Evolutionary conservation across 2,329 filamentous ascomycete species (phyloP).

Genomic region (Xylaria sp.): DNA sequence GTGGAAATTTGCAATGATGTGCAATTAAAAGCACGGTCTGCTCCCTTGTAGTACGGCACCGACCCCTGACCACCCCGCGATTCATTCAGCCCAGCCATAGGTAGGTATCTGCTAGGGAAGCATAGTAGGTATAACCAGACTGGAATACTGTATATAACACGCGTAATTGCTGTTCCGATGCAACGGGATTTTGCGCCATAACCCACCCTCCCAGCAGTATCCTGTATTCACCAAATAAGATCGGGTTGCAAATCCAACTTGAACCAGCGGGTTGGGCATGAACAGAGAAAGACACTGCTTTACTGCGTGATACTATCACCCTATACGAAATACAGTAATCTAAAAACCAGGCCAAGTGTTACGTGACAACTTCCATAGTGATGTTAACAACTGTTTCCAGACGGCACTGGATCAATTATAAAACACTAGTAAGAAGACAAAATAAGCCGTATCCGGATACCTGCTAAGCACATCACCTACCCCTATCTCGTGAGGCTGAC

Average conservation of each 20-base stretch:
- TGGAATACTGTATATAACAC: neutral
- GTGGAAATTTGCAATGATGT: conserved; percentile 28
- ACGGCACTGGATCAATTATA: no score
- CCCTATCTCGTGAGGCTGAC: neutral
- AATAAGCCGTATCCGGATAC: no score
- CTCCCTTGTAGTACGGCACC: neutral
- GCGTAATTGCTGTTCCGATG: neutral
- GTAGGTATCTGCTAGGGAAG: neutral
- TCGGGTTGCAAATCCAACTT: neutral
- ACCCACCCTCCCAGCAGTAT: neutral
- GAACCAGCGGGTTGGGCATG: neutral
- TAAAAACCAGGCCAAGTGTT: neutral
- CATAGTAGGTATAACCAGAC: no score
- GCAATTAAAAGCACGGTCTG: conserved; percentile 30
- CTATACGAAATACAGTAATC: neutral
- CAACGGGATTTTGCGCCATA: neutral
- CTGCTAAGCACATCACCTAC: no score
- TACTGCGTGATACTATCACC: neutral
- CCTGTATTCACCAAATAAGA: neutral
- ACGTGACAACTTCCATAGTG: neutral
- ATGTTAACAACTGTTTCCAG: neutral
- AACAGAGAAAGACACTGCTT: neutral
- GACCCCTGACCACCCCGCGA: conserved; percentile 25
- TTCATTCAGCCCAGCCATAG: conserved; percentile 9
- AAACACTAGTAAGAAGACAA: no score